Evolutionary conservation across 768 basidiomycete genomes (phyloP), one percentile per base, ranked within the genome.

Genomic region (Amanita pallidorosea): DNA sequence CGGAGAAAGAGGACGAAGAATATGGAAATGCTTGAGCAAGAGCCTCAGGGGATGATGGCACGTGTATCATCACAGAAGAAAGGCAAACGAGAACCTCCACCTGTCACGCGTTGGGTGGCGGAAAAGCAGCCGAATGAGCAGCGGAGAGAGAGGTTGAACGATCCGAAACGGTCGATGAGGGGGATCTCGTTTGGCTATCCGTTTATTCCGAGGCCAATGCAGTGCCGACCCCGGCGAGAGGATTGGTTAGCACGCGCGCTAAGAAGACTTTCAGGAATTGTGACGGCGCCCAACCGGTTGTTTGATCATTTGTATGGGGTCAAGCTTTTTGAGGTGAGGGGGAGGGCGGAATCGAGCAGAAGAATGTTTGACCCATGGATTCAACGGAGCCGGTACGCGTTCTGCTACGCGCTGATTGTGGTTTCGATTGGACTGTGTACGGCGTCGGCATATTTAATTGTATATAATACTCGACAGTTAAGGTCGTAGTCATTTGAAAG

Each of bases 361-460:
- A 63, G 72, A 53, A 70, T 76, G 75, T 66, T 75, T 68, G 66
- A 86, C 72, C 60, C 83, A 60, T 67, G 77, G 80, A 66, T 72
- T 62, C 67, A 83, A 72, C 61, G 83, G 67, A 65, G 68, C 68
- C 56, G 65, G 71, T 69, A 74, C 76, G 81, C 74, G 4, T 72
- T 81, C 55, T 70, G 84, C 37, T 76, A 70, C 56, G 64, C 73
- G 18, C 56, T 83, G 53, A 55, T 79, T 47, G 60, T 77, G 15
- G 56, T 71, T 25, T 68, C 68, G 8, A 55, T 67, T 49, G 71
- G 69, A 52, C 61, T 72, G 13, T 69, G 67, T 40, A 61, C 57
- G 22, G 66, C 68, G 9, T 72, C 67, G 7, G 63, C 62, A 22
- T 70, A 70, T 63, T 64, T 74, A 50, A 70, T 74, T 57, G 61